Conservation (phyloP, 2,329 filamentous ascomycete genomes). For the Talaromyces sp. region DNA sequence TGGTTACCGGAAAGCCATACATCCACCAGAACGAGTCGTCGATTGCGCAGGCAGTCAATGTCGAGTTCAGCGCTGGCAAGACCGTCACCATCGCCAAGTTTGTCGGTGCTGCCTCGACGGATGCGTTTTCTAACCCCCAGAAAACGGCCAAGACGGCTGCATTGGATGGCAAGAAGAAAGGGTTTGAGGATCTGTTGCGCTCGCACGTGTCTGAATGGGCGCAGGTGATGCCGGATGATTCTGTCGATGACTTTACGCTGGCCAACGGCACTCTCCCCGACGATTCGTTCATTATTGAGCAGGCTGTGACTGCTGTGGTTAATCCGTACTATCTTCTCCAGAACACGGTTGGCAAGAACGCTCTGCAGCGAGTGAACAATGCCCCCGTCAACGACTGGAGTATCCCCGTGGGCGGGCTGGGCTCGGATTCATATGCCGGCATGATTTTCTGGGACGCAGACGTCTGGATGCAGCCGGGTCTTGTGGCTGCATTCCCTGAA, state of each 20-base stretch:
- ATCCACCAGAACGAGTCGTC: conserved; percentile 57
- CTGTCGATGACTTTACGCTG: conserved; percentile 59
- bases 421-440: conserved; percentile 63
- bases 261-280: conserved; percentile 53
- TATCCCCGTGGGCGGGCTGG: conserved; percentile 63
- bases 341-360: conserved; percentile 50
- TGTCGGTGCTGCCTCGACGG: conserved; percentile 62
- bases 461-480: conserved; percentile 63
- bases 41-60: conserved; percentile 56
- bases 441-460: conserved; percentile 63
- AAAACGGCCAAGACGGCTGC: conserved; percentile 53
- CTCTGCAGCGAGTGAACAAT: conserved; percentile 46
- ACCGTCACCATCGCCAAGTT: conserved; percentile 59
- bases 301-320: conserved; percentile 43
- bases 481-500: conserved; percentile 59
- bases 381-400: conserved; percentile 56
- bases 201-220: conserved; percentile 61
- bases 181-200: conserved; percentile 51
- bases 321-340: conserved; percentile 46
- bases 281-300: conserved; percentile 53
- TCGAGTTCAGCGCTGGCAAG: conserved; percentile 50
- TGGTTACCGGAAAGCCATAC: conserved; percentile 44
- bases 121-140: conserved; percentile 59
- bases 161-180: conserved; percentile 43
- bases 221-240: conserved; percentile 54